Base-by-base conservation (phyloP, 192 early-diverging fungal species). In the Kickxella alabastrina region DNA sequence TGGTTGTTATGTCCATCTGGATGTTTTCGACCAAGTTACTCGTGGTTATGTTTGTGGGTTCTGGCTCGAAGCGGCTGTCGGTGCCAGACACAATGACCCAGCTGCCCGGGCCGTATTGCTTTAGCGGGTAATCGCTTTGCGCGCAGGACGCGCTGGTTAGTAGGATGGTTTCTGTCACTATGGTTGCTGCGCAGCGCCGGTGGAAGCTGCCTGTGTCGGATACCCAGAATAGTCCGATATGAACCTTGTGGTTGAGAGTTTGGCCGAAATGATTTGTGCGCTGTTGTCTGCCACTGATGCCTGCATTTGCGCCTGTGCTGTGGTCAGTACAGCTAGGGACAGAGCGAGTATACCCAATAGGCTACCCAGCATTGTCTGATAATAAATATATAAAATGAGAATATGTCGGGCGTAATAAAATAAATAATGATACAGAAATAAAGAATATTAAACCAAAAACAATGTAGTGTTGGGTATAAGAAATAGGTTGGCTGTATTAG, bases 161-260 rank as follows among this genome's bases (percentile, higher is more conserved):
- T 23, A 73, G 54, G n/a, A 63, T 43, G 41, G 49, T 65, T 43
- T 59, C 48, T 2, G 69, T 43, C 9, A 73, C 57, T 19, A 73
- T 53, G 3, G 69, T 65, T 13, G 69, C 69, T 3, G 69, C 52
- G 12, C 69, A 73, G 25, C 62, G 57, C 6, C 69, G 57, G 35
- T 65, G 56, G 14, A 63, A 29, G 2, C 62, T 62, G 6, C 39
- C 55, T 1, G 48, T 36, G 3, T 57, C 27, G 6, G 69, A 59
- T 4, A 53, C 53, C 69, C 69, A 73, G 54, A 73, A 73, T 22
- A 73, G 50, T 0, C 69, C 69, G 0, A 62, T 62, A 73, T 60
- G 28, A 73, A 65, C 44, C 47, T 53, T 43, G 59, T 53, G 8
- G 53, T 35, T 27, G 43, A 43, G 13, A 73, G 49, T 43, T 57